phyloP scores from a whole-genome alignment of 768 basidiomycete species.

The Rhizopogon vinicolor region DNA sequence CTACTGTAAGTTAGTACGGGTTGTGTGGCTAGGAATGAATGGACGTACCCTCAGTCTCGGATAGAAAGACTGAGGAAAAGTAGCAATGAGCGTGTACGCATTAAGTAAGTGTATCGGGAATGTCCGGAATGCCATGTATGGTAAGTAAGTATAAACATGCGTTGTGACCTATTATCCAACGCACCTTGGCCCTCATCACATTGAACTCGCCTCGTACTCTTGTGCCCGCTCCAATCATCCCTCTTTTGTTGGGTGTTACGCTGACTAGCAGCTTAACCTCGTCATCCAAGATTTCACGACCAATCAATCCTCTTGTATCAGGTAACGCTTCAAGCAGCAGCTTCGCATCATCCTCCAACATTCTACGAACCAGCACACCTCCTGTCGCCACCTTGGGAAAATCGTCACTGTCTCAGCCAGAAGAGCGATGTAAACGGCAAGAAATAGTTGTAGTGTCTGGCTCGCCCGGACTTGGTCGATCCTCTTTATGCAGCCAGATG shows the following conservation, averaged over 20 bases:
- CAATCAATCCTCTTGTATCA: not conserved
- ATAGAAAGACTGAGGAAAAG: too few relatives aligned
- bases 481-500: constrained; percentile 25
- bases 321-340: not conserved
- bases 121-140: too few relatives aligned
- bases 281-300: not conserved
- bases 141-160: too few relatives aligned
- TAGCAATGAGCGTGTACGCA: too few relatives aligned
- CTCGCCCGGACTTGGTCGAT: constrained; percentile 38
- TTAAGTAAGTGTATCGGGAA: too few relatives aligned
- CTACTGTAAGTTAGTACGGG: too few relatives aligned
- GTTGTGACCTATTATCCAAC: too few relatives aligned
- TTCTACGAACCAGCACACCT: too few relatives aligned
- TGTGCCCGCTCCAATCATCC: not conserved
- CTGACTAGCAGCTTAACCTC: not conserved
- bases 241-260: not conserved
- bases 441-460: constrained; percentile 32
- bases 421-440: constrained; percentile 12
- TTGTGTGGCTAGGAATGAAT: too few relatives aligned
- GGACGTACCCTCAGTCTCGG: too few relatives aligned
- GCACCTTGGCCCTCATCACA: not conserved
- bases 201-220: not conserved
- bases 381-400: not conserved
- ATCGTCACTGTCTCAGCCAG: constrained; percentile 4
- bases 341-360: not conserved